Base-by-base conservation (phyloP, 192 early-diverging fungal genomes). In the Phycomyces blakesleeanus region DNA sequence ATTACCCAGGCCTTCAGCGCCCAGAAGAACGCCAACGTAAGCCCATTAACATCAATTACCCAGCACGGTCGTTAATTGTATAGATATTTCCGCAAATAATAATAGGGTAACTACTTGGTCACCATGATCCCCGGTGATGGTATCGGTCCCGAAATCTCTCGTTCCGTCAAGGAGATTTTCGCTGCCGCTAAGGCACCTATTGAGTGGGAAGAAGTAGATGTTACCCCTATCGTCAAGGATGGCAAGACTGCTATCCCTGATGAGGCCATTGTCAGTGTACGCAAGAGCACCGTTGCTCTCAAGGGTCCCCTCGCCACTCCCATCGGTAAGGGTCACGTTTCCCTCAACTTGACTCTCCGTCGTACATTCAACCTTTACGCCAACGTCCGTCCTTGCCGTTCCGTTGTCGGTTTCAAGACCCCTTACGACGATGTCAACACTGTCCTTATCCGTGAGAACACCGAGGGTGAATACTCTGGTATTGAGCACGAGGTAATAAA, bases 391-490 rank as follows among this genome's bases (percentile, higher is more conserved):
- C 97, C 97, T 37, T 99, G 94, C 87, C 90, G 91, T 74, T 91
- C 89, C n/a, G 91, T 99, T 72, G 88, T 88, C 39, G 97, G 97
- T 11, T 99, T 89, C 82, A 93, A 91, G 73, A 99, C 97, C 22
- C 91, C 89, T 54, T 97, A 97, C 74, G 90, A 92, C 65, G 87
- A 97, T 73, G 97, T 99, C 55, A 86, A 99, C 82, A 93, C 94
- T 16, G 97, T 99, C 44, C 83, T 99, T 66, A 99, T 99, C 76
- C 92, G 97, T 75, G 97, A 99, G 78, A 99, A 99, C 88, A 99
- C 97, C 20, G 97, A 99, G 81, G 97, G 97, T 66, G 97, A 99
- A 81, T 99, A 99, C 86, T 95, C 93, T 73, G 97, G 97, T 41
- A 97, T 98, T 72, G 96, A 98, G 81, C 95, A 97, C 80, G 85